These are phyloP conservation scores for Caryopteris hybrid DNA, from an alignment of 305 asterid species.

Conservation along the genomic window DNA sequence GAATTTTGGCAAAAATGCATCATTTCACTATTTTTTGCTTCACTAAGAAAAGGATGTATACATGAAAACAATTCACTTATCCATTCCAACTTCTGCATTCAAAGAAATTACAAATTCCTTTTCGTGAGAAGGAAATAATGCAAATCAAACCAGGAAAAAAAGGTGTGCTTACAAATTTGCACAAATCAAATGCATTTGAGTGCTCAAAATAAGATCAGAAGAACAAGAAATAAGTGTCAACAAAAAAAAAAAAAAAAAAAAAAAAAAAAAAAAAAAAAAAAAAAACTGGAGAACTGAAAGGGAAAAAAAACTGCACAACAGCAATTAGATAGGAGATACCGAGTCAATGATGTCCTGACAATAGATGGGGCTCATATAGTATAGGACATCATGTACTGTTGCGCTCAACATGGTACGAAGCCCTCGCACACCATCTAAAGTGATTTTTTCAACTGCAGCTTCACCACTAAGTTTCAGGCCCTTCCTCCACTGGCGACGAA, in stretches of 20 bases:
- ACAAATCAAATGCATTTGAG: constrained; percentile 5
- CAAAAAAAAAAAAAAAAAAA: neutral
- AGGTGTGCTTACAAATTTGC: neutral
- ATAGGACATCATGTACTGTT: constrained; percentile 95
- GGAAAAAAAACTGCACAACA: neutral
- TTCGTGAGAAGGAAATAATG: neutral
- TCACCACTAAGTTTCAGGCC: constrained; percentile 91
- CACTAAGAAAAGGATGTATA: neutral
- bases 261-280: neutral
- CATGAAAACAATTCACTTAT: constrained; percentile 6
- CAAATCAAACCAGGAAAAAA: neutral
- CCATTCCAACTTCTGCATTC: neutral
- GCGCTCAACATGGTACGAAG: constrained; percentile 90
- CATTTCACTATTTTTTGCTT: neutral
- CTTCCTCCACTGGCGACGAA: constrained; percentile 79
- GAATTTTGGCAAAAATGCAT: neutral
- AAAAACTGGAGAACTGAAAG: too few species aligned
- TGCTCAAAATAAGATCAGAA: constrained; percentile 1
- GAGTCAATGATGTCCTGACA: constrained; percentile 96
- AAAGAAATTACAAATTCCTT: neutral
- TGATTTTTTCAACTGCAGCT: constrained; percentile 81
- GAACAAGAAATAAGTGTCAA: neutral
- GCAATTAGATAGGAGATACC: constrained; percentile 38
- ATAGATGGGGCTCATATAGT: constrained; percentile 98
- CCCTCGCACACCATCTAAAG: constrained; percentile 95